phyloP scores from a whole-genome alignment of 306 rosid genomes.

The Astragalus glycyphyllos region DNA sequence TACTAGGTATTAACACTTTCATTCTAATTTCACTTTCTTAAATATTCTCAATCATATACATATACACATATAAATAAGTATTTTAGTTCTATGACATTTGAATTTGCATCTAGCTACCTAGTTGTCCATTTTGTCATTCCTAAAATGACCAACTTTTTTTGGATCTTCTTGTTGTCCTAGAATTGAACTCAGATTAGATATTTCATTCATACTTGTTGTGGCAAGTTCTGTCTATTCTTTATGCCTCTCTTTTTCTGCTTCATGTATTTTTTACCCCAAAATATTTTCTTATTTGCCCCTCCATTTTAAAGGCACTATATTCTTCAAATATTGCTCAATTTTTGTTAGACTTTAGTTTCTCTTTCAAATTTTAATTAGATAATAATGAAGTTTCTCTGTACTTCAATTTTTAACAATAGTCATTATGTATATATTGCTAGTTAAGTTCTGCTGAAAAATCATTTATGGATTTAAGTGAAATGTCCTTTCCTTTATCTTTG shows the following conservation, averaged over 20 bases:
- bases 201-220: conserved; percentile 8
- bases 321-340: too few species aligned
- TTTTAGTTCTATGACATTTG: conserved; percentile 18
- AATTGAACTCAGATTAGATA: conserved; percentile 8
- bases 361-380: too few species aligned
- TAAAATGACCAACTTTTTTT: conserved; percentile 31
- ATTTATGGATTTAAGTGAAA: not conserved
- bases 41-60: not conserved
- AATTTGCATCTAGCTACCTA: not conserved
- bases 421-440: conserved; percentile 3
- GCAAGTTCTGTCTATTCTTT: conserved; percentile 13
- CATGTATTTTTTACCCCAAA: not conserved
- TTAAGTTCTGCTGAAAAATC: conserved; percentile 4
- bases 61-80: not conserved
- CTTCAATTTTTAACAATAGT: not conserved
- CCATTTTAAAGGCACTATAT: too few species aligned
- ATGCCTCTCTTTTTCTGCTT: conserved; percentile 19
- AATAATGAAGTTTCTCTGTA: too few species aligned
- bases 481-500: conserved; percentile 37
- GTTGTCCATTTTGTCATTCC: conserved; percentile 13
- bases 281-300: conserved; percentile 11
- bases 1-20: conserved; percentile 50
- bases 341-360: too few species aligned
- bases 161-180: conserved; percentile 16
- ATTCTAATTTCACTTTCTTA: not conserved